phyloP scores from a whole-genome alignment of 768 basidiomycete genomes.

The Inosperma sp. region DNA sequence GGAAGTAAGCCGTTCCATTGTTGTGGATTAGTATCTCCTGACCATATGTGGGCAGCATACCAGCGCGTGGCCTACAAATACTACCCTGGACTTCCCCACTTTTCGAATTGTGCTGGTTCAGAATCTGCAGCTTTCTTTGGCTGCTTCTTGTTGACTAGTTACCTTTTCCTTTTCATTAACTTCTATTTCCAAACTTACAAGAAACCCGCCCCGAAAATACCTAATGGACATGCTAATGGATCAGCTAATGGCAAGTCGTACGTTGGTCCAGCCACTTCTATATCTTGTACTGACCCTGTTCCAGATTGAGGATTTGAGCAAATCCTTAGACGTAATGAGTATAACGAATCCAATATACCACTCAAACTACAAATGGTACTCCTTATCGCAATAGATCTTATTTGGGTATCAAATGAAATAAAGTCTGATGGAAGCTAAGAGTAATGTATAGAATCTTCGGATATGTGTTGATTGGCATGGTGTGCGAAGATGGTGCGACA shows the following conservation, averaged over 20 bases:
- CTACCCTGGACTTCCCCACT: constrained; percentile 59
- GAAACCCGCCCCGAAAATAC: constrained; percentile 53
- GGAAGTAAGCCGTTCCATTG: constrained; percentile 63
- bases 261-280: no score
- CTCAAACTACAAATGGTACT: no score
- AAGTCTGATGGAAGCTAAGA: no score
- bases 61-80: constrained; percentile 71
- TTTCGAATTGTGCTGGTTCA: constrained; percentile 84
- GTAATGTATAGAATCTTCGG: no score
- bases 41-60: constrained; percentile 54
- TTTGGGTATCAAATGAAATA: no score
- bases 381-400: no score
- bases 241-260: constrained; percentile 21
- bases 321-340: no score
- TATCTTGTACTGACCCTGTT: no score
- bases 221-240: constrained; percentile 36
- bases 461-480: no score
- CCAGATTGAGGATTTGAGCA: no score
- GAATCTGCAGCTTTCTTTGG: constrained; percentile 87
- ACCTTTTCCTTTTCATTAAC: constrained; percentile 93
- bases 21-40: constrained; percentile 1
- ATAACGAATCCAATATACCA: no score
- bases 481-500: no score
- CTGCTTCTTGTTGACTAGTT: constrained; percentile 81
- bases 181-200: constrained; percentile 87